Percentiles rank a stretch among this genome's conserved stretches.
Conservation (phyloP, 164 flowering plant genomes). For the Sedum album region DNA sequence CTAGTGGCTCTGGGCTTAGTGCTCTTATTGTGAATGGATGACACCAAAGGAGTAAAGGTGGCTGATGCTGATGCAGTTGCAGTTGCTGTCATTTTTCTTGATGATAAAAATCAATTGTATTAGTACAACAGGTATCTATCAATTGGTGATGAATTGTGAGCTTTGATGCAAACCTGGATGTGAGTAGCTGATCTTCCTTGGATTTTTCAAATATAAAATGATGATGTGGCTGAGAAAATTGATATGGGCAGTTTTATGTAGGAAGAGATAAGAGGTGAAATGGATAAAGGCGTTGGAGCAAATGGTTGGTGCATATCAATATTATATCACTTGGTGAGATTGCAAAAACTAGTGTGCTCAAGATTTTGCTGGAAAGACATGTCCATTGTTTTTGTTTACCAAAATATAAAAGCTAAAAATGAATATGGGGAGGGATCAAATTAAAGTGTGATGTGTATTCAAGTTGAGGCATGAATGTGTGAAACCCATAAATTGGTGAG, state of each 20-base stretch:
- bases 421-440: too few relatives aligned
- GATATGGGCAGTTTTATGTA: neutral
- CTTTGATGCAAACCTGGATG: conserved; percentile 1
- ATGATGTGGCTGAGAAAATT: neutral
- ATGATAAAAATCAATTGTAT: neutral
- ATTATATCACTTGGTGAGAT: neutral
- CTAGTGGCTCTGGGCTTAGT: conserved; percentile 19
- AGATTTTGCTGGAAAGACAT: too few relatives aligned
- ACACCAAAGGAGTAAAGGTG: conserved; percentile 10
- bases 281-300: neutral
- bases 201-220: neutral
- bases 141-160: neutral
- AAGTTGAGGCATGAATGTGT: too few relatives aligned
- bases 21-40: conserved; percentile 7
- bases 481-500: neutral
- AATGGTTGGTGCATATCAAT: conserved; percentile 1
- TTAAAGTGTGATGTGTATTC: too few relatives aligned
- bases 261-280: conserved; percentile 3
- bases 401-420: too few relatives aligned
- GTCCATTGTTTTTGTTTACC: too few relatives aligned
- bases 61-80: conserved; percentile 3
- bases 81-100: conserved; percentile 18
- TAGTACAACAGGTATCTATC: too few relatives aligned
- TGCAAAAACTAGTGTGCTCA: too few relatives aligned
- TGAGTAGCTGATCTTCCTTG: neutral